Evolutionary conservation across 192 early-diverging fungal genomes (phyloP).

Genomic region (Chytriomyces sp.): DNA sequence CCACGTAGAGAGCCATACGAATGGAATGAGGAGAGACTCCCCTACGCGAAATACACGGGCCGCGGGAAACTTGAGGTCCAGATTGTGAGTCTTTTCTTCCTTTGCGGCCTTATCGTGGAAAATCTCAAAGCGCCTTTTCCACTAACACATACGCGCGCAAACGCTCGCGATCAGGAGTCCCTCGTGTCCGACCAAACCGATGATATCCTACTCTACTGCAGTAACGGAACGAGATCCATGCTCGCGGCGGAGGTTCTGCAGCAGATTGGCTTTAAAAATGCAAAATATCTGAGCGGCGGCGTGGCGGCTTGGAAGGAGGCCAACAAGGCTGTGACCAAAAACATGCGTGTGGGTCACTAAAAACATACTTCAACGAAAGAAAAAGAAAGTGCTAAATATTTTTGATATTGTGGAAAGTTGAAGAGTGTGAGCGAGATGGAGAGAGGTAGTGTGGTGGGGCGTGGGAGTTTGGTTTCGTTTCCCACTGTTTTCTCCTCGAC

Average conservation of each 20-base stretch:
- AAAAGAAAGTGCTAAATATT: too few relatives aligned
- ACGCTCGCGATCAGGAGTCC: conserved; percentile 48
- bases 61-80: conserved; percentile 52
- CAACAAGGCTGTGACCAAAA: not conserved
- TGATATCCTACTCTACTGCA: conserved; percentile 59
- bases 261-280: conserved; percentile 60
- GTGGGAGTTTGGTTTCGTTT: too few relatives aligned
- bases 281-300: conserved; percentile 46
- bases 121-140: not conserved
- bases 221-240: conserved; percentile 52
- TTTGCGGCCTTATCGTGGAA: not conserved
- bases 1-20: conserved; percentile 54
- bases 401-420: too few relatives aligned
- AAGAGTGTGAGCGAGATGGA: too few relatives aligned
- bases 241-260: conserved; percentile 52
- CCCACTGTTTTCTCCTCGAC: too few relatives aligned
- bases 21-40: conserved; percentile 57
- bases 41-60: conserved; percentile 54
- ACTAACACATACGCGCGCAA: not conserved
- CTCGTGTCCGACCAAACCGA: conserved; percentile 49
- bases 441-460: too few relatives aligned
- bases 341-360: conserved; percentile 13
- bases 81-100: conserved; percentile 42
- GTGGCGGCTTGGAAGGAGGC: conserved; percentile 32
- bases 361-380: not conserved